Conservation (phyloP, 257 asterid species). For the Nicotiana undulata region DNA sequence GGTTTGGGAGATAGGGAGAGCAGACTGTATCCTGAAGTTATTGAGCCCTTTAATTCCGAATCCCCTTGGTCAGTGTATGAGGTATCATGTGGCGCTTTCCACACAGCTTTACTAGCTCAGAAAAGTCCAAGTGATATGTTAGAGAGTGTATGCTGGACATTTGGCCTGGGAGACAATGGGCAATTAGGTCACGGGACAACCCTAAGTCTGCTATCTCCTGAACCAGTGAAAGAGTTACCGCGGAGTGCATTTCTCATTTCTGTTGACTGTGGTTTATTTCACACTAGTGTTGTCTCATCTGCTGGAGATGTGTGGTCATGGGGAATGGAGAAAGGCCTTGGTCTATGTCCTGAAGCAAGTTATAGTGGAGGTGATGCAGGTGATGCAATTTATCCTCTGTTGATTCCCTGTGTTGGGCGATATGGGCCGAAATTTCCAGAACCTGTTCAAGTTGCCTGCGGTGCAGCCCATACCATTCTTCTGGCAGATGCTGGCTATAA, state of each 20-base stretch:
- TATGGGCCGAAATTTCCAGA: slow-evolving; percentile 39
- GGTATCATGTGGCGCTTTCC: slow-evolving; percentile 77
- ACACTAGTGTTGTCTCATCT: slow-evolving; percentile 74
- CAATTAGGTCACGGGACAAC: slow-evolving; percentile 93
- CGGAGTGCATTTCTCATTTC: slow-evolving; percentile 43
- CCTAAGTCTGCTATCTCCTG: slow-evolving; percentile 43
- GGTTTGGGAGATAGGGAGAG: slow-evolving; percentile 75
- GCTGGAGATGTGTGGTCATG: slow-evolving; percentile 89
- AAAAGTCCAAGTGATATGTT: slow-evolving; percentile 35
- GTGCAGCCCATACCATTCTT: slow-evolving; percentile 93
- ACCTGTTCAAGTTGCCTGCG: slow-evolving; percentile 66
- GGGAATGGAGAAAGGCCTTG: slow-evolving; percentile 97
- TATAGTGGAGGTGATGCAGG: slow-evolving; percentile 62
- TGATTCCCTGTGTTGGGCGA: slow-evolving; percentile 31
- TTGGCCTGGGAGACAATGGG: slow-evolving; percentile 87
- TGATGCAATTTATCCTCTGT: slow-evolving; percentile 68
- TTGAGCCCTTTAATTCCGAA: slow-evolving; percentile 40
- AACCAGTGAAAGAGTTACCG: slow-evolving; percentile 50
- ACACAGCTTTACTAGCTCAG: slow-evolving; percentile 65
- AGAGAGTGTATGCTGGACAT: slow-evolving; percentile 78
- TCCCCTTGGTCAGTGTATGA: slow-evolving; percentile 69
- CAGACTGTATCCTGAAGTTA: slow-evolving; percentile 49
- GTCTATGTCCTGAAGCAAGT: slow-evolving; percentile 80
- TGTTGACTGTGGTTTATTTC: slow-evolving; percentile 79
- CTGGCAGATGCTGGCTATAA: slow-evolving; percentile 58